Evolutionary conservation across 2,329 filamentous ascomycete species (phyloP).

Genomic region (Nemania sp.): DNA sequence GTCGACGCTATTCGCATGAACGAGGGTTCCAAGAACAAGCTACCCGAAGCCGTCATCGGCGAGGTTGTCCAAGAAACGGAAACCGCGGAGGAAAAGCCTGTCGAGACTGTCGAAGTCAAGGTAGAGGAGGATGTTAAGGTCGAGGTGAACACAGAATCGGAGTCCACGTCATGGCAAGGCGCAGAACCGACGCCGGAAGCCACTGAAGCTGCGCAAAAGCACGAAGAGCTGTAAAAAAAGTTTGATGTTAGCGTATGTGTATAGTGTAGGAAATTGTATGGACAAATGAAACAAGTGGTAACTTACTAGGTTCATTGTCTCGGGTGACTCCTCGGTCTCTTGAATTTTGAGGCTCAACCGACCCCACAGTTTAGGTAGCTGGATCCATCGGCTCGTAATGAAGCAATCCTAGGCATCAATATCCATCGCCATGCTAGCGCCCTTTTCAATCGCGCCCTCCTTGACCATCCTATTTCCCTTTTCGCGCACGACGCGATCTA

Average conservation of each 20-base stretch:
- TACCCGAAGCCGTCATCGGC: constrained; percentile 65
- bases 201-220: constrained; percentile 40
- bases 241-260: constrained; percentile 19
- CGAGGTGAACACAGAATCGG: constrained; percentile 37
- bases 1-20: constrained; percentile 90
- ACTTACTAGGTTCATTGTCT: constrained; percentile 14
- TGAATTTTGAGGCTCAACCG: not conserved
- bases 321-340: not conserved
- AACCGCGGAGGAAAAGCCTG: constrained; percentile 44
- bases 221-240: constrained; percentile 56
- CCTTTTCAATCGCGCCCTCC: constrained; percentile 56
- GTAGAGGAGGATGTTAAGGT: constrained; percentile 42
- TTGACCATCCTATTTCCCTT: constrained; percentile 68
- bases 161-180: constrained; percentile 39
- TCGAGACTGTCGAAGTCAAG: constrained; percentile 50
- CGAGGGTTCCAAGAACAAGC: constrained; percentile 77
- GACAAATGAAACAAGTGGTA: constrained; percentile 9
- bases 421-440: constrained; percentile 56
- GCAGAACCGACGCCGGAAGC: constrained; percentile 44
- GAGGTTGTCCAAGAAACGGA: constrained; percentile 47
- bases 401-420: constrained; percentile 45
- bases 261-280: constrained; percentile 18
- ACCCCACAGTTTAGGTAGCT: not conserved
- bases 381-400: not conserved
- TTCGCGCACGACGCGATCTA: constrained; percentile 79